Percentiles rank a stretch among this genome's conserved stretches.
Conservation (phyloP, 2,329 filamentous ascomycete species). For the Colletotrichum neosansevieriae region DNA sequence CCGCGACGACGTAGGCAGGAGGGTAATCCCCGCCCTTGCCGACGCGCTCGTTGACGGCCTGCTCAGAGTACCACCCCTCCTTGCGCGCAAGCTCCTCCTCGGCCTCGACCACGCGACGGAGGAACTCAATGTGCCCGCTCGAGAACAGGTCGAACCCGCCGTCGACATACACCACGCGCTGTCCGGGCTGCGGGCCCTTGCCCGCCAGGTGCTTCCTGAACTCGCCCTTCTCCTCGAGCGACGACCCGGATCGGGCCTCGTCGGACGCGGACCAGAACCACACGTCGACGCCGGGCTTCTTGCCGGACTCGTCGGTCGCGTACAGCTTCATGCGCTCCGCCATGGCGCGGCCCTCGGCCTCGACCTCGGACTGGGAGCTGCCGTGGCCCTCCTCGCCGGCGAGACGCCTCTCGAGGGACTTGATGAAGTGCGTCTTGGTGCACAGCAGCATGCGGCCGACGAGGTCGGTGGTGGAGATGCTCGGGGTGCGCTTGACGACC, state of each 20-base stretch:
- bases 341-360: constrained; percentile 75
- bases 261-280: constrained; percentile 81
- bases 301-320: constrained; percentile 86
- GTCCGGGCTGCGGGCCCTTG: constrained; percentile 77
- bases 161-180: constrained; percentile 93
- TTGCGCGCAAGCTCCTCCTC: constrained; percentile 77
- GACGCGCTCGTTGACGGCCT: constrained; percentile 72
- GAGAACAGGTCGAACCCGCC: constrained; percentile 98
- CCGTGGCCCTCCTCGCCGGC: constrained; percentile 80
- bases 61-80: constrained; percentile 80
- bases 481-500: constrained; percentile 95
- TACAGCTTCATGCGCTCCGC: constrained; percentile 84
- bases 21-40: constrained; percentile 80
- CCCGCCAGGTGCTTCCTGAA: constrained; percentile 80
- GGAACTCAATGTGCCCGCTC: constrained; percentile 95
- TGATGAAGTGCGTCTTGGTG: constrained; percentile 94
- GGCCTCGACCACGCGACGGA: constrained; percentile 78
- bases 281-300: constrained; percentile 82
- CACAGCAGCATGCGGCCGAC: constrained; percentile 97
- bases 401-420: constrained; percentile 77
- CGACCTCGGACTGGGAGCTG: constrained; percentile 72
- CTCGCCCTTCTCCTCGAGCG: constrained; percentile 70
- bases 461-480: constrained; percentile 97
- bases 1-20: constrained; percentile 89
- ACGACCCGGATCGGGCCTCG: constrained; percentile 57